Conservation (phyloP, 768 basidiomycete species). For the Mycena polygramma region DNA sequence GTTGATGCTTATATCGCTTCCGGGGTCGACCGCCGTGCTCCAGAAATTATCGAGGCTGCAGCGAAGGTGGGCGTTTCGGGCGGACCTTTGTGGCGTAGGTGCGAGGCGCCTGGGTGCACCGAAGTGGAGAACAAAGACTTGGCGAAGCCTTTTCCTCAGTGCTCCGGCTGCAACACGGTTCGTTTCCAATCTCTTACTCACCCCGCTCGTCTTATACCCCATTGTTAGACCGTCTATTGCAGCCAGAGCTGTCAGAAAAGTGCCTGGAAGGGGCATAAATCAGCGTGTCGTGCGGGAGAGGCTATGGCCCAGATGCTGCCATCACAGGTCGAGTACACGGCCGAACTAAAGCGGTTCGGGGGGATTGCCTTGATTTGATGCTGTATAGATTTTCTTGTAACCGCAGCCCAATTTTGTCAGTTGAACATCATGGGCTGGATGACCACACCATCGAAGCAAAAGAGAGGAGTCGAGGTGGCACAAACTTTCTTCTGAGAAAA, state of each 20-base stretch:
- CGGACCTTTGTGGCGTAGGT: not conserved
- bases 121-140: not conserved
- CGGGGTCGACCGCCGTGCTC: constrained; percentile 2
- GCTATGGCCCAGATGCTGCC: constrained; percentile 3
- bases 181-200: not conserved
- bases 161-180: constrained; percentile 17
- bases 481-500: not conserved
- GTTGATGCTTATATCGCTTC: constrained; percentile 14
- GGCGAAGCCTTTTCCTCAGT: not conserved
- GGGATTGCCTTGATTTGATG: not conserved
- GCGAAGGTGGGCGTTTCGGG: constrained; percentile 2
- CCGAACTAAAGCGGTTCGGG: not conserved
- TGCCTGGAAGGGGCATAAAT: constrained; percentile 16
- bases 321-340: constrained; percentile 1
- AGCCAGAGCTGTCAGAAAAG: constrained; percentile 13
- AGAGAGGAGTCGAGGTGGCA: too few species aligned
- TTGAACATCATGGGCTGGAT: too few species aligned
- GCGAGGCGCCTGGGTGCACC: constrained; percentile 4
- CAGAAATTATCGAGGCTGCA: constrained; percentile 5
- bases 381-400: not conserved
- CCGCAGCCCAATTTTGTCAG: too few species aligned
- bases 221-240: constrained; percentile 5
- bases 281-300: constrained; percentile 3
- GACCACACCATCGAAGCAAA: too few species aligned
- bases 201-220: not conserved